Base-by-base conservation (phyloP, 768 basidiomycete species). In the Hortiboletus campestris region DNA sequence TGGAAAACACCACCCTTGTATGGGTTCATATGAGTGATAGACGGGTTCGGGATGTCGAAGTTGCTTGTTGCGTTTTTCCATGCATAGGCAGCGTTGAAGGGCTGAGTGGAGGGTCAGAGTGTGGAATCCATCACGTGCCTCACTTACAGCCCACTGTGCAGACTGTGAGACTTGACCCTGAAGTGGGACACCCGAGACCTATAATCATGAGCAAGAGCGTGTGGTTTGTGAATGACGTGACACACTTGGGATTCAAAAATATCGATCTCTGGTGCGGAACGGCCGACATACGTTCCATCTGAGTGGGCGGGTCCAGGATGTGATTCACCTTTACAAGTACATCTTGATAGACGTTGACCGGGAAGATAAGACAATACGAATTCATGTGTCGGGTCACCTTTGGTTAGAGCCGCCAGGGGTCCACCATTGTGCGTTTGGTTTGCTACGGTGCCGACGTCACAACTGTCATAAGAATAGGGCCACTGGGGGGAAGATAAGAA, bases 181-280 rank as follows among this genome's bases (percentile, higher is more conserved):
- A 74, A 67, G 55, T 14, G 74, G 68, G 13, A 74, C 62, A 3
- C 70, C 68, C 9, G 74, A 67, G 29, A 73, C n/a, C 73, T 76
- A 74, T 61, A 16, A 34, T 68, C 71, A 52, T 53, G 46, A 49
- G 54, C 12, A 44, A 56, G 19, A 46, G 31, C 17, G n/a, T 16
- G 20, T 29, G 28, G 14, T 36, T 48, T 2, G 41, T 52, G 51
- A 6, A 36, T 38, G 34, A 39, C 8, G 22, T 17, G 40, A 49
- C 68, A 72, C 53, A 85, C 87, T 72, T 86, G 84, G 8, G 93
- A 88, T 75, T 95, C 94, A 66, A 95, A 85, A 29, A 94, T 77
- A 76, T 96, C 94, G 40, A 96, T 94, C 71, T 96, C 94, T 2
- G 93, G 93, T 5, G 93, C 89, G 29, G 86, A 69, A 46, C 94